Conservation (phyloP, 768 basidiomycete genomes). For the Boletus vermiculosoides region DNA sequence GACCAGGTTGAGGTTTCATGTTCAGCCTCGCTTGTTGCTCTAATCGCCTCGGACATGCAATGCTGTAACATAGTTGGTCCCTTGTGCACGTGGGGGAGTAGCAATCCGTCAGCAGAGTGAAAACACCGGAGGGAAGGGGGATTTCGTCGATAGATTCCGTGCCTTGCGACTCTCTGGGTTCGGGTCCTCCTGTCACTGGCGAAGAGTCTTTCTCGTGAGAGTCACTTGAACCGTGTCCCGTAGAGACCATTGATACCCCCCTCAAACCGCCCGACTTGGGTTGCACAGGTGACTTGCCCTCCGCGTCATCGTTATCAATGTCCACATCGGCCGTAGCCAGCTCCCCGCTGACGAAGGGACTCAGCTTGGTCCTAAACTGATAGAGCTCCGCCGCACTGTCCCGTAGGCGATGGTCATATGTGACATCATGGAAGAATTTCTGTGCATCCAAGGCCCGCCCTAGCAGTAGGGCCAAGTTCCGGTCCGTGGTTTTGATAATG, state of each 20-base stretch:
- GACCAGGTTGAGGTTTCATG: constrained; percentile 88
- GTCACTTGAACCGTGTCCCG: constrained; percentile 35
- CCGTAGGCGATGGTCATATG: constrained; percentile 93
- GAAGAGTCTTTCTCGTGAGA: constrained; percentile 37
- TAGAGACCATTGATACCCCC: constrained; percentile 27
- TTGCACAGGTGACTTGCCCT: constrained; percentile 29
- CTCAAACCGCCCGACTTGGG: constrained; percentile 16
- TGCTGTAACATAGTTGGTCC: constrained; percentile 95
- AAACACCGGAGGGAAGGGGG: constrained; percentile 87
- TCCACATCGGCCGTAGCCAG: constrained; percentile 38
- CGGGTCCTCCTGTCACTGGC: constrained; percentile 22
- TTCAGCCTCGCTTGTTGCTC: constrained; percentile 95
- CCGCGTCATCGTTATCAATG: constrained; percentile 37
- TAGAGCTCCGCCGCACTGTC: constrained; percentile 89
- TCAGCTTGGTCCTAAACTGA: constrained; percentile 85
- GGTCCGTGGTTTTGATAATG: constrained; percentile 97
- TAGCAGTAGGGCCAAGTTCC: constrained; percentile 92
- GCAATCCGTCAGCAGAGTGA: constrained; percentile 94
- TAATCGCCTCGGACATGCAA: constrained; percentile 89
- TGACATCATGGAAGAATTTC: constrained; percentile 99
- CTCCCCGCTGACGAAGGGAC: constrained; percentile 83
- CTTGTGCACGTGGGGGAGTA: constrained; percentile 97
- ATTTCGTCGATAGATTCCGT: constrained; percentile 56
- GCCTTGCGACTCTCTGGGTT: constrained; percentile 35
- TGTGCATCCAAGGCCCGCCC: constrained; percentile 95